Evolutionary conservation across 1,284 basidiomycete genomes (phyloP), one percentile per base, ranked within the genome.

Genomic region (Caloboletus firmus): DNA sequence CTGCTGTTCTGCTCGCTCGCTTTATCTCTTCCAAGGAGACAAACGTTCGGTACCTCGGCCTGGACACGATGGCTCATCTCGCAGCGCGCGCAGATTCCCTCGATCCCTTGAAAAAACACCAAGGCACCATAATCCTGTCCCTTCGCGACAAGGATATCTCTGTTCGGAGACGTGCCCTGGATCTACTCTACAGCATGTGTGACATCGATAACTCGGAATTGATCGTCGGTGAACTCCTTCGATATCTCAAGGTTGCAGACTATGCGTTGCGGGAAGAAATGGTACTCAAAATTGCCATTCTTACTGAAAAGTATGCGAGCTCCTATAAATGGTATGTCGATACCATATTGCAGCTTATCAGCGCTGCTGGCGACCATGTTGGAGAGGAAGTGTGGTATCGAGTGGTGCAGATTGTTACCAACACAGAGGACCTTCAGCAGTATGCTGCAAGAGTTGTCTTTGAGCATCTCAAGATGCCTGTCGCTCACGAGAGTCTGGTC

Each of bases 321-420:
- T 93, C 82, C 57, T 95, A 95, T 73, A 93, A 93, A 74, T 94
- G 93, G 92, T 97, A 98, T 77, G 90, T 98, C 56, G 95, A 98
- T 72, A 98, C 94, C 54, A 93, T 98, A 63, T 75, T 99, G 61
- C 89, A 95, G 68, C 83, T 99, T 56, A 95, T 99, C 72, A 92
- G 91, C 66, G 87, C 94, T 45, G 97, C 97, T 5, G 97, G 97
- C 47, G 97, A 98, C 66, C 95, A 98, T 69, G 95, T 99, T 50
- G 95, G 96, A 49, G 96, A 98, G 59, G 95, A 98, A 76, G 95
- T 99, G 28, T 99, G 97, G 97, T 98, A 96, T 72, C 91, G 97
- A 49, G 94, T 99, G 39, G 89, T 99, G 20, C 97, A 99, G 70
- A 97, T 99, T 57, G 94, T 98, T 31, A 97, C 94, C 46, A 99